Percentiles rank a stretch among this genome's conserved stretches.
Conservation (phyloP, 331 rosid genomes). For the Erythrophleum ivorense region DNA sequence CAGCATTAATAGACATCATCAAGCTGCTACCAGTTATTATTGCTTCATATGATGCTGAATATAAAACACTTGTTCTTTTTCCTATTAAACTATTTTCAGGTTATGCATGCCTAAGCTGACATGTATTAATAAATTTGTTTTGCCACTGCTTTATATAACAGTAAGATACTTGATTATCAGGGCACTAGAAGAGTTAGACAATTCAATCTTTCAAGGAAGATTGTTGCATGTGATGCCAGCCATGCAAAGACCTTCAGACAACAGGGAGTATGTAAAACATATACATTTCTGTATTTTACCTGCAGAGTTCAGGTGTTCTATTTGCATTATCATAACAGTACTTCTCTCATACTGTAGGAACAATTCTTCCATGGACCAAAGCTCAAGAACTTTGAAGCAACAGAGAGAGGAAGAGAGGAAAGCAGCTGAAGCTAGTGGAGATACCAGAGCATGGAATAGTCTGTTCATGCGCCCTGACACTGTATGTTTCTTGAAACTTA, state of each 20-base stretch:
- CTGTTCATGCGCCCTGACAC: slow-evolving; percentile 92
- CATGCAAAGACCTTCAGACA: slow-evolving; percentile 57
- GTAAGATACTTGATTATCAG: slow-evolving; percentile 51
- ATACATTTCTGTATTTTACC: background rate
- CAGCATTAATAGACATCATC: background rate
- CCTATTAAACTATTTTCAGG: background rate
- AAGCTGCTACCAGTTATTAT: slow-evolving; percentile 4
- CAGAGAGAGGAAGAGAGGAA: slow-evolving; percentile 80
- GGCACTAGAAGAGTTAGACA: slow-evolving; percentile 78
- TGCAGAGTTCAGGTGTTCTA: slow-evolving; percentile 17
- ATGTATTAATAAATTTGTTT: slow-evolving; percentile 16
- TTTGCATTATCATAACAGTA: slow-evolving; percentile 26
- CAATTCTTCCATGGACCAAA: slow-evolving; percentile 54
- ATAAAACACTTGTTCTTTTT: background rate
- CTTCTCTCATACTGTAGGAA: slow-evolving; percentile 52
- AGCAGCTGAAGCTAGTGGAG: slow-evolving; percentile 87
- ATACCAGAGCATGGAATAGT: slow-evolving; percentile 94
- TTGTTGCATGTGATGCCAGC: slow-evolving; percentile 92
- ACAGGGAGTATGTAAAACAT: slow-evolving; percentile 60
- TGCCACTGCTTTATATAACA: slow-evolving; percentile 2
- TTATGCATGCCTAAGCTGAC: slow-evolving; percentile 11
- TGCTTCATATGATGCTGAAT: slow-evolving; percentile 17
- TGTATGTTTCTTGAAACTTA: slow-evolving; percentile 54
- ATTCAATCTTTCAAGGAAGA: slow-evolving; percentile 90
- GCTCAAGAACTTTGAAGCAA: slow-evolving; percentile 66